Evolutionary conservation across 306 rosid species (phyloP).

Genomic region (Cucurbita pepo): DNA sequence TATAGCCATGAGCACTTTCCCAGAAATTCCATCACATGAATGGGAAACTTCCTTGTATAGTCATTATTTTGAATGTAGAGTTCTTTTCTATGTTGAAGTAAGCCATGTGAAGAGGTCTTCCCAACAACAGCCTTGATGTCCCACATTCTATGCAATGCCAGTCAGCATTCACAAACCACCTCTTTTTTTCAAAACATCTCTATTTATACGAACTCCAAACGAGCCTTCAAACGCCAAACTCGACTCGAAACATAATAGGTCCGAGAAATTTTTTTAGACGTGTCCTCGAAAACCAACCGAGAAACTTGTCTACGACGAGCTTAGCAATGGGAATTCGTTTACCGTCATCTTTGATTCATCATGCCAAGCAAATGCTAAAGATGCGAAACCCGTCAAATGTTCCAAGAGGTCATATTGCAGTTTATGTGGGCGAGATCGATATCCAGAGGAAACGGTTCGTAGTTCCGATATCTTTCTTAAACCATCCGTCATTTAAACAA

Average conservation of each 20-base stretch:
- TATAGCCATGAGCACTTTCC: not conserved
- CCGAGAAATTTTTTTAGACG: not conserved
- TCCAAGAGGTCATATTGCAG: constrained; percentile 3
- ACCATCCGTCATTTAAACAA: constrained; percentile 11
- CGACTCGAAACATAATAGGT: not conserved
- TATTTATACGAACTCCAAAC: not conserved
- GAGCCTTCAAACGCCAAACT: constrained; percentile 1
- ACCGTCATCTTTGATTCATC: not conserved
- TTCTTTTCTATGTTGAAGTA: not conserved
- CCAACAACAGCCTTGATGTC: constrained; percentile 1
- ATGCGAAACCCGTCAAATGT: not conserved
- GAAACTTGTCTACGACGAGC: not conserved
- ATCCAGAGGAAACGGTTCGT: not conserved
- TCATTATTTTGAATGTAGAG: not conserved
- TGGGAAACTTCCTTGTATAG: not conserved
- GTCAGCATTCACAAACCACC: not conserved
- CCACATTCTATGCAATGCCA: no score
- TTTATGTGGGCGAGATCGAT: constrained; percentile 1
- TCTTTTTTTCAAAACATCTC: not conserved
- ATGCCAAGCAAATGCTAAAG: not conserved
- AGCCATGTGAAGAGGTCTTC: not conserved
- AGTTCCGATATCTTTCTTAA: constrained; percentile 16
- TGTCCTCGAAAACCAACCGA: not conserved
- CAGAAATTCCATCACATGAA: not conserved
- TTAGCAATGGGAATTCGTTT: not conserved